Conservation (phyloP, 305 asterid genomes). For the Rubia occidens region DNA sequence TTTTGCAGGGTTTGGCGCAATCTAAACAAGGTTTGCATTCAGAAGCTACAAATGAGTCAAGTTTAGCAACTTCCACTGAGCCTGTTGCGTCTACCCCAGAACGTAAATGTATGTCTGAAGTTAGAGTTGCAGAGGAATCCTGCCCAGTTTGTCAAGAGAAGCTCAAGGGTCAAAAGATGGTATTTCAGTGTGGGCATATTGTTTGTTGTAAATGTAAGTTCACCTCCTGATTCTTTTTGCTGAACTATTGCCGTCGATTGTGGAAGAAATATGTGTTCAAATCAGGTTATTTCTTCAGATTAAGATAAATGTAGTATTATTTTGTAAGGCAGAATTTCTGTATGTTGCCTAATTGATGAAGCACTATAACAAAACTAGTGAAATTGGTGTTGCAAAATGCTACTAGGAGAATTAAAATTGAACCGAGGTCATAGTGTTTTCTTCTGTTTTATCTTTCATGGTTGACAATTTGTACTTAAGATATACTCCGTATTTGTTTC, state of each 20-base stretch:
- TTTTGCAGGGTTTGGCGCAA: conserved; percentile 68
- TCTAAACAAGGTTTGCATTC: conserved; percentile 42
- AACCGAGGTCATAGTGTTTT: background rate
- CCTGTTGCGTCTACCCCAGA: conserved; percentile 20
- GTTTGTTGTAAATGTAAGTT: conserved; percentile 90
- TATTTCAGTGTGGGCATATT: conserved; percentile 91
- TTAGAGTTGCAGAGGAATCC: conserved; percentile 34
- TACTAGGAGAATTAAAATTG: background rate
- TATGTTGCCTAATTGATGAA: background rate
- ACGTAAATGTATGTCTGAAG: conserved; percentile 24
- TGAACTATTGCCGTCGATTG: background rate
- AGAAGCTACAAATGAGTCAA: conserved; percentile 32
- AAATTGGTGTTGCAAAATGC: background rate
- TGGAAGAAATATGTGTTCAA: background rate
- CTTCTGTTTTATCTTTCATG: background rate
- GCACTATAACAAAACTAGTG: background rate
- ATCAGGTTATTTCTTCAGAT: background rate
- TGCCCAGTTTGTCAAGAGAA: conserved; percentile 97
- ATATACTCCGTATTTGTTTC: too few species aligned
- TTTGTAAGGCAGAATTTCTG: background rate
- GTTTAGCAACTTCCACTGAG: conserved; percentile 26
- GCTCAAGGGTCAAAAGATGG: conserved; percentile 83
- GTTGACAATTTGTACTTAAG: background rate
- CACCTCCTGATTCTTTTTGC: background rate
- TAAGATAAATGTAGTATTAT: background rate